Base-by-base conservation (phyloP, 1,284 basidiomycete genomes). In the Crepidotus sp. region DNA sequence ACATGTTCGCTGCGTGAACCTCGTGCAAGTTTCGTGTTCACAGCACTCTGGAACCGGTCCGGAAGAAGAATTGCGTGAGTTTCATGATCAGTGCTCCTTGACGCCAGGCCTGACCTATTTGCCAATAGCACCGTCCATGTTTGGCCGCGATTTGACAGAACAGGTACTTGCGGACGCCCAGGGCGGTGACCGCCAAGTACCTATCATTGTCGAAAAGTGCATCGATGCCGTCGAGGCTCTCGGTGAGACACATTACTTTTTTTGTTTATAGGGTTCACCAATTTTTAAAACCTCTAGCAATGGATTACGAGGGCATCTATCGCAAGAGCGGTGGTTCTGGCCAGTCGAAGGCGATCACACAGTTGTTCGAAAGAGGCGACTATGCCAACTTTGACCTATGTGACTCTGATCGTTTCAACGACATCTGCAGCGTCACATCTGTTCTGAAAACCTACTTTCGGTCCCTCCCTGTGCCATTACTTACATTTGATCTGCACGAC, bases 371-470 rank as follows among this genome's bases (percentile, higher is more conserved):
- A 58, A 79, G 87, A 32, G 92, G 92, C 42, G 82, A 94, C 58
- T 94, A 94, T 60, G 60, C 71, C 13, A 69, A 85, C 1, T 98
- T 98, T 61, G 89, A 98, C 60, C 75, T 98, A 33, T 72, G 74
- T 43, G 90, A 98, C 61, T 68, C 73, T 5, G 87, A 98, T 55
- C 74, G 80, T 26, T 98, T 97, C 73, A 97, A 96, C 68, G 96
- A 99, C 61, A 90, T 98, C 45, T 93, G 88, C 60, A 92, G 91
- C 47, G 82, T 98, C 55, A 98, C 96, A 0, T 95, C 92, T 15
- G 94, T 96, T 30, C 74, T 98, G 56, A 98, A 99, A 73, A 90
- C 85, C 32, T 98, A 98, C 67, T 92, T 99, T 77, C 81, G 95
- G 35, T 75, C 81, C 35, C 68, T 99, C 27, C 95, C 95, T 2